Conservation (phyloP, 1,284 basidiomycete species). For the Trametes hirsuta region DNA sequence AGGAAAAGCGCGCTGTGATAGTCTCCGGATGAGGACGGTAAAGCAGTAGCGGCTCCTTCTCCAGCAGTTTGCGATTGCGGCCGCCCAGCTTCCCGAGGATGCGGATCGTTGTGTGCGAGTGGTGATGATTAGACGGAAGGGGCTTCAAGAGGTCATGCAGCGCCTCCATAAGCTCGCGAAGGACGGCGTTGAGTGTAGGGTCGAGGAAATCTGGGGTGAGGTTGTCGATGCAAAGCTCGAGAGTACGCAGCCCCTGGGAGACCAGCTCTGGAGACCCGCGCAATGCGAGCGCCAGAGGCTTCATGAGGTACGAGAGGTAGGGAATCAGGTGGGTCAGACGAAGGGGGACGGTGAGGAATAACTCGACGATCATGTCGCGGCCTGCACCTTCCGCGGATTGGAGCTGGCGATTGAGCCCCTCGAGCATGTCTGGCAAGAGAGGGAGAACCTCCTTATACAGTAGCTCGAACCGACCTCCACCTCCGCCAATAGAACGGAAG, state of each 20-base stretch:
- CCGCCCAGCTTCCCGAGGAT: slow-evolving; percentile 98
- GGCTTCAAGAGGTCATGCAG: slow-evolving; percentile 92
- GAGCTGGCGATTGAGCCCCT: slow-evolving; percentile 92
- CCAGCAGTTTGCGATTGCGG: slow-evolving; percentile 86
- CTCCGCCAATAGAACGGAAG: slow-evolving; percentile 96
- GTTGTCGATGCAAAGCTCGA: slow-evolving; percentile 99
- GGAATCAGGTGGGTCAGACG: slow-evolving; percentile 96
- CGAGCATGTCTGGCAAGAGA: slow-evolving; percentile 95
- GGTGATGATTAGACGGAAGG: slow-evolving; percentile 87
- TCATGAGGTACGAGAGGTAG: slow-evolving; percentile 96
- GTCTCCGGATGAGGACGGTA: slow-evolving; percentile 74
- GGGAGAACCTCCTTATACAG: slow-evolving; percentile 98
- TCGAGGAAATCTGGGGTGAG: slow-evolving; percentile 98
- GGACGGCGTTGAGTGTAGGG: slow-evolving; percentile 91
- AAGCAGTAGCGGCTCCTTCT: slow-evolving; percentile 79
- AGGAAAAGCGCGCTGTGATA: slow-evolving; percentile 73
- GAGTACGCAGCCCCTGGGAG: slow-evolving; percentile 93
- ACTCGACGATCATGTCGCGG: slow-evolving; percentile 93
- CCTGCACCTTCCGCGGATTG: slow-evolving; percentile 76
- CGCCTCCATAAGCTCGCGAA: slow-evolving; percentile 94
- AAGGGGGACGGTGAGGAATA: slow-evolving; percentile 96
- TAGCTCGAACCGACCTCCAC: slow-evolving; percentile 92
- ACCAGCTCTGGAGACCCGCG: slow-evolving; percentile 90
- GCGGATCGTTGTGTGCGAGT: slow-evolving; percentile 94
- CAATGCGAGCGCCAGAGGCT: slow-evolving; percentile 91